Base-by-base conservation (phyloP, 768 basidiomycete species). In the Trametopsis cervina region DNA sequence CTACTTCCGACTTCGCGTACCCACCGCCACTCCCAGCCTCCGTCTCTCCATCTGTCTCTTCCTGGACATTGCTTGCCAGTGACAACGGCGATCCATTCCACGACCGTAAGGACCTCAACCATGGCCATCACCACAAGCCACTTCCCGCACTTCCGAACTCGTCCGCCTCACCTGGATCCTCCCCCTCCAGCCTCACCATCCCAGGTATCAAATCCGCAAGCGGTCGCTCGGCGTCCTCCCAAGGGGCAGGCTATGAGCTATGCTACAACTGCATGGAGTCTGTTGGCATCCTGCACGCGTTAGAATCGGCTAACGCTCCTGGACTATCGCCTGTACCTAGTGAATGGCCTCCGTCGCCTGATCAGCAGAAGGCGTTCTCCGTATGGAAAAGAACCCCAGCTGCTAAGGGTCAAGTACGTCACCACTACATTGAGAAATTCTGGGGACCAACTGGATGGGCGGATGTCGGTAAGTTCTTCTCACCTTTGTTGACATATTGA, bases 381-480 rank as follows among this genome's bases (percentile, higher is more conserved):
- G 71, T 76, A 51, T 78, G 81, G 78, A 66, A 78, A 52, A 70
- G 86, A 29, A 76, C 81, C 24, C 81, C 84, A 1, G 85, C 87
- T 1, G 69, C 69, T 56, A 89, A 88, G 62, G 88, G 88, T 12
- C 77, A 85, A 51, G 63, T 85, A 41, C 76, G 93, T 10, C 93
- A 97, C 61, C 84, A 88, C 1, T 97, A 86, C 61, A 65, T 78
- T 38, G 93, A 95, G 66, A 88, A 88, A 63, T 74, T 86, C 2
- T 96, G 93, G 94, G 82, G 82, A 1, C 76, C 75, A 25, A 67
- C 69, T 36, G 87, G 89, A 1, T 96, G 94, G 94, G 81, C 81
- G 49, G 88, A 92, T 60, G 82, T 96, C 44, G 89, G 92, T 92
- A 60, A 52, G 85, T 75, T 93, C 68, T 85, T 94, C 18, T 80